Evolutionary conservation across 352 stramenopile genomes (phyloP).

Genomic region (Poterioochromonas sp.): DNA sequence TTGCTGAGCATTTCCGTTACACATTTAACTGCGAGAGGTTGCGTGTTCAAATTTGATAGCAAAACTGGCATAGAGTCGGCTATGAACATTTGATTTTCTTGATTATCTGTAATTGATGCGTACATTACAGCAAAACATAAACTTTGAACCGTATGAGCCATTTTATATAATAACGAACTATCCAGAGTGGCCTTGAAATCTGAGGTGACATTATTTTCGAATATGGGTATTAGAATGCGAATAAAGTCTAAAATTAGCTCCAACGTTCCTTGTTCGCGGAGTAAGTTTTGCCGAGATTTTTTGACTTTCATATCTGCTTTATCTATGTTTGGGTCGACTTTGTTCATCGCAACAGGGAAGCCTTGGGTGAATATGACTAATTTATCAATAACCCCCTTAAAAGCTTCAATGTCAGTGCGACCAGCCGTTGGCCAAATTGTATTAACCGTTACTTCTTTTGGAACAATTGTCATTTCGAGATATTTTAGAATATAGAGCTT

Average conservation of each 20-base stretch:
- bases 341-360: not conserved
- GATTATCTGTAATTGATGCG: slow-evolving; percentile 35
- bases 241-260: slow-evolving; percentile 8
- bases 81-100: slow-evolving; percentile 44
- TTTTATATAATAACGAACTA: not conserved
- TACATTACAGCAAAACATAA: slow-evolving; percentile 39
- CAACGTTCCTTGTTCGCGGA: slow-evolving; percentile 23
- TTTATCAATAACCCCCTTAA: slow-evolving; percentile 9
- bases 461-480: slow-evolving; percentile 5
- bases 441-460: not conserved
- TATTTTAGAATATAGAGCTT: not conserved
- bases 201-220: not conserved
- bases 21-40: slow-evolving; percentile 34
- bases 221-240: slow-evolving; percentile 9
- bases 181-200: not conserved
- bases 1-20: slow-evolving; percentile 41
- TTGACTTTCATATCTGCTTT: not conserved
- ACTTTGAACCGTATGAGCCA: slow-evolving; percentile 1
- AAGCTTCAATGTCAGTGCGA: slow-evolving; percentile 6
- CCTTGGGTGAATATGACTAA: slow-evolving; percentile 9
- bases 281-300: slow-evolving; percentile 13
- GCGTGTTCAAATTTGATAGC: slow-evolving; percentile 29
- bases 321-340: not conserved
- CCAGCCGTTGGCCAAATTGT: slow-evolving; percentile 17
- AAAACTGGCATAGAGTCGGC: slow-evolving; percentile 40